These are phyloP conservation scores for Erodium moschatum DNA, from an alignment of 441 rosid genomes.

Conservation along the genomic window DNA sequence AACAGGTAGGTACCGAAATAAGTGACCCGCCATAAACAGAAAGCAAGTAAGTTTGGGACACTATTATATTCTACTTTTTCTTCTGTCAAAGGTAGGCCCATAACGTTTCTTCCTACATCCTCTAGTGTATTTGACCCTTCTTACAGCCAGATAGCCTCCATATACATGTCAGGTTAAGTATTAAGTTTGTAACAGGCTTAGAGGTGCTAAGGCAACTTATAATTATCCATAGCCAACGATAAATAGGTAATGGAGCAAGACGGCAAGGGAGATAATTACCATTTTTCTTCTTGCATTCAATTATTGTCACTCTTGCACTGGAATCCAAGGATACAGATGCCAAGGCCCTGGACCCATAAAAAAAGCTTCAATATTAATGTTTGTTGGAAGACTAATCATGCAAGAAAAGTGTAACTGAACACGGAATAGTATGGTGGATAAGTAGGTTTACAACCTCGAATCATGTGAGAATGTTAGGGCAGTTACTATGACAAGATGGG, in stretches of 20 bases:
- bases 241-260: constrained; percentile 6
- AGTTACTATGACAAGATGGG: background rate
- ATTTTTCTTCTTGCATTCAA: constrained; percentile 31
- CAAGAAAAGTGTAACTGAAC: background rate
- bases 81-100: too few relatives aligned
- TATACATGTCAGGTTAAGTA: too few relatives aligned
- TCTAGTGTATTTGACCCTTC: too few relatives aligned
- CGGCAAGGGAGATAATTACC: constrained; percentile 25
- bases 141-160: too few relatives aligned
- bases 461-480: background rate
- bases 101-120: too few relatives aligned
- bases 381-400: background rate
- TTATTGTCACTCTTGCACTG: constrained; percentile 66
- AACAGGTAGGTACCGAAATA: too few relatives aligned
- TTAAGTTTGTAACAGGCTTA: too few relatives aligned
- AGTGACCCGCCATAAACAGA: too few relatives aligned
- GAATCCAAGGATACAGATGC: constrained; percentile 85
- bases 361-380: constrained; percentile 18
- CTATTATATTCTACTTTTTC: too few relatives aligned
- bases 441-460: background rate
- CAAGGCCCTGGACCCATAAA: constrained; percentile 46
- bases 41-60: too few relatives aligned
- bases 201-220: too few relatives aligned
- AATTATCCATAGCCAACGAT: too few relatives aligned
- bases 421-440: background rate